phyloP scores from a whole-genome alignment of 192 early-diverging fungal genomes.

The Backusella circina region DNA sequence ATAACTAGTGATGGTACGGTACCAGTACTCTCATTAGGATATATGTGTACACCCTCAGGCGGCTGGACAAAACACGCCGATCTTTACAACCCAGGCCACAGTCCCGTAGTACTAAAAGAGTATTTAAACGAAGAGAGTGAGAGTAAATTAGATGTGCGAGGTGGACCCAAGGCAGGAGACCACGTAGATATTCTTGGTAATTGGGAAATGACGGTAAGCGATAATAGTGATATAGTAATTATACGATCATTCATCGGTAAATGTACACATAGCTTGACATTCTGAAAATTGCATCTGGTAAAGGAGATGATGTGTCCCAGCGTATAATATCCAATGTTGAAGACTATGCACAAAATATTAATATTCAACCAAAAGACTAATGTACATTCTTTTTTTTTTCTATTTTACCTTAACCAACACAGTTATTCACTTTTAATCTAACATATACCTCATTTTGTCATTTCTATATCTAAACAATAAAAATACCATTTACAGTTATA shows the following conservation, averaged over 20 bases:
- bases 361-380: neutral
- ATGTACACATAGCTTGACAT: conserved; percentile 9
- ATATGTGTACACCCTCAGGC: conserved; percentile 73
- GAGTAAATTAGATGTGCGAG: conserved; percentile 62
- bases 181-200: conserved; percentile 90
- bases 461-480: too few relatives aligned
- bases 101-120: conserved; percentile 69
- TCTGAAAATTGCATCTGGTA: conserved; percentile 15
- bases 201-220: conserved; percentile 53
- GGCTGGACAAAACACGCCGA: conserved; percentile 70
- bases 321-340: conserved; percentile 24
- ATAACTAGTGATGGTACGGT: conserved; percentile 79
- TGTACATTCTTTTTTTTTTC: neutral
- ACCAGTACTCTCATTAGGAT: conserved; percentile 74
- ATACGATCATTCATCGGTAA: neutral
- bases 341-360: neutral
- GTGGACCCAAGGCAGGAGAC: conserved; percentile 70
- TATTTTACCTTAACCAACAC: neutral
- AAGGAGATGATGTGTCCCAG: conserved; percentile 7
- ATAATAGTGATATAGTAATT: neutral
- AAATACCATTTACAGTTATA: too few relatives aligned
- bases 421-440: too few relatives aligned
- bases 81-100: conserved; percentile 74
- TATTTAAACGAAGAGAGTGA: conserved; percentile 53
- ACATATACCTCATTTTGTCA: too few relatives aligned